Percentiles rank a stretch among this genome's conserved stretches.
Conservation (phyloP, 768 basidiomycete species). For the Amanita muscaria region DNA sequence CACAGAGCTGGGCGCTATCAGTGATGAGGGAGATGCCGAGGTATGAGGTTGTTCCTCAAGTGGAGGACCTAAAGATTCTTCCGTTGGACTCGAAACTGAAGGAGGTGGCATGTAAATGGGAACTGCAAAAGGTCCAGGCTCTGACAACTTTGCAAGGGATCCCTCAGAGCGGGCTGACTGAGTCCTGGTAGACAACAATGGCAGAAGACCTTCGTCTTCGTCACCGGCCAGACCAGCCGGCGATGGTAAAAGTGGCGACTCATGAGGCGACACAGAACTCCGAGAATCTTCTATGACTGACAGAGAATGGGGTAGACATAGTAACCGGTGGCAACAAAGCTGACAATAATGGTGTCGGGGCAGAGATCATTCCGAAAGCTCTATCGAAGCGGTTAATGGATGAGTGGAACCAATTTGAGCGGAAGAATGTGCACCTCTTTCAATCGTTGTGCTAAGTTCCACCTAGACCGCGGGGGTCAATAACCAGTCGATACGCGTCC, state of each 20-base stretch:
- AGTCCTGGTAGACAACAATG: background rate
- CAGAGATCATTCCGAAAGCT: too few relatives aligned
- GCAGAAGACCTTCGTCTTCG: conserved; percentile 5
- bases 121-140: background rate
- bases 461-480: conserved; percentile 48
- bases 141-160: background rate
- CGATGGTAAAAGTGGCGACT: conserved; percentile 20
- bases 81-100: conserved; percentile 18
- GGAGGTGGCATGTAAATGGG: background rate
- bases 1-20: conserved; percentile 28
- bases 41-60: conserved; percentile 32
- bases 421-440: conserved; percentile 47
- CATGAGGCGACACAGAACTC: conserved; percentile 20
- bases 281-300: conserved; percentile 19
- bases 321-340: conserved; percentile 14
- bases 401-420: conserved; percentile 12
- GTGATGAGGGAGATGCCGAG: conserved; percentile 20
- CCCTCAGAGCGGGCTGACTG: background rate
- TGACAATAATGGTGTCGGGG: conserved; percentile 17
- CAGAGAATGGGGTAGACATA: conserved; percentile 4
- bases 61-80: conserved; percentile 24
- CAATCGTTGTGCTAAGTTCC: conserved; percentile 54
- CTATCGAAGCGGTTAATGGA: conserved; percentile 15
- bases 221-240: conserved; percentile 14
- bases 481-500: conserved; percentile 37